A percentile compares a stretch with the other conserved stretches of the same genome.
These are phyloP conservation scores for Hanseniaspora clermontiae DNA, from an alignment of 805 yeast genomes.

Conservation along the genomic window DNA sequence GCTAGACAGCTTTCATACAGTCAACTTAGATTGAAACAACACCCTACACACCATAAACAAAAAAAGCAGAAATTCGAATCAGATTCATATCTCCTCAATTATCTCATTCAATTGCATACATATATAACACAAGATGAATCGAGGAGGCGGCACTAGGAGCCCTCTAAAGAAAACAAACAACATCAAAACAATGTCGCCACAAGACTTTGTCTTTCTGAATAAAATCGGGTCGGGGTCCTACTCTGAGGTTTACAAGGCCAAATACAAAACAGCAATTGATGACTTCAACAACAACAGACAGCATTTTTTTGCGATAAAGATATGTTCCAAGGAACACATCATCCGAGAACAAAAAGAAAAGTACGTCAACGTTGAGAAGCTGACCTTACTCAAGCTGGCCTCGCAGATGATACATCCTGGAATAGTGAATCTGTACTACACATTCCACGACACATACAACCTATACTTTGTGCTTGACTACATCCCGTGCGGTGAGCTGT, in stretches of 20 bases:
- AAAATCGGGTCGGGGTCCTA: conserved; percentile 86
- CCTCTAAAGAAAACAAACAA: not conserved
- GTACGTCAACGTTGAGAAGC: conserved; percentile 90
- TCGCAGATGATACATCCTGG: conserved; percentile 79
- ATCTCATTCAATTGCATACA: not conserved
- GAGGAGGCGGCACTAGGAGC: not conserved
- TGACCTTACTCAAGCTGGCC: conserved; percentile 60
- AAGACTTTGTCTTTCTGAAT: conserved; percentile 26
- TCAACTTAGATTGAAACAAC: too few relatives aligned
- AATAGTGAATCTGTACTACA: conserved; percentile 77
- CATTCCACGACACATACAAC: conserved; percentile 84
- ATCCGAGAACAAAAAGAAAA: conserved; percentile 89
- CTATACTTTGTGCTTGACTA: conserved; percentile 85
- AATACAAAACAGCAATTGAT: conserved; percentile 34
- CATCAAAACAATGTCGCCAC: conserved; percentile 24
- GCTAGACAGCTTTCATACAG: too few relatives aligned
- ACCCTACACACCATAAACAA: too few relatives aligned
- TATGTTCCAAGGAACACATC: conserved; percentile 81
- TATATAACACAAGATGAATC: not conserved
- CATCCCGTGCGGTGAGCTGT: conserved; percentile 89
- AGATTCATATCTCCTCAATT: too few relatives aligned
- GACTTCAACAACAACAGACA: conserved; percentile 20
- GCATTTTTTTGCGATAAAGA: conserved; percentile 63
- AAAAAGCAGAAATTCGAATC: too few relatives aligned
- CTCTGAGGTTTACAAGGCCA: conserved; percentile 83